phyloP scores from a whole-genome alignment of 2,329 filamentous ascomycete species.

The Paecilomyces variotii region DNA sequence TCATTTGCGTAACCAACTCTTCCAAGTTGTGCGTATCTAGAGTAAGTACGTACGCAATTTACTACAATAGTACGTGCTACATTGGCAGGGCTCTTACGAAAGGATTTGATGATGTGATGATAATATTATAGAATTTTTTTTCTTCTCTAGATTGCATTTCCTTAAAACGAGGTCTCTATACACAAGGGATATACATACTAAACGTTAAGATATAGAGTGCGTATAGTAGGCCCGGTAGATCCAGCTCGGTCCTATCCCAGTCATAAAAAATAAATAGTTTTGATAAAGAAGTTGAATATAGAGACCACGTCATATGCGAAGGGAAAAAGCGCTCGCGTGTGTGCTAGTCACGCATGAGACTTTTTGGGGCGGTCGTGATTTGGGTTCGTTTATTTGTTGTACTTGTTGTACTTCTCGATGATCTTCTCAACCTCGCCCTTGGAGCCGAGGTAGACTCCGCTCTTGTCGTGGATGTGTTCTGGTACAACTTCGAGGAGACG shows the following conservation, averaged over 20 bases:
- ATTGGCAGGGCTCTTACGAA: no score
- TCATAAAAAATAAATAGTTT: neutral
- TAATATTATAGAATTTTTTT: neutral
- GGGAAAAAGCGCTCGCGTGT: neutral
- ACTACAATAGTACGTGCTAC: no score
- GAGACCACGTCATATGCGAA: neutral
- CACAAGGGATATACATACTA: neutral
- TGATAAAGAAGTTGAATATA: neutral
- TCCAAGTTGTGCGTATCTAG: no score
- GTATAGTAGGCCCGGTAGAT: neutral
- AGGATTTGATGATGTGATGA: neutral
- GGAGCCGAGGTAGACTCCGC: slow-evolving; percentile 93
- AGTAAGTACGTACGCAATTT: no score
- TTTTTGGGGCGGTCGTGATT: neutral
- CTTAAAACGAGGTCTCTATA: neutral
- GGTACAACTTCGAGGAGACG: slow-evolving; percentile 85
- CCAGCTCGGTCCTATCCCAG: neutral
- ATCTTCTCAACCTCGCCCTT: slow-evolving; percentile 95
- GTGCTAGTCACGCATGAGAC: neutral
- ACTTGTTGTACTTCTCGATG: slow-evolving; percentile 65
- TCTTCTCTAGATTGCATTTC: neutral
- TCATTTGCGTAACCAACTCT: neutral
- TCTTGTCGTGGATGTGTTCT: slow-evolving; percentile 88
- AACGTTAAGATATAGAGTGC: neutral
- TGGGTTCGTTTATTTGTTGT: slow-evolving; percentile 15